Conservation (phyloP, 1,284 basidiomycete species). For the Irpex lacteus region DNA sequence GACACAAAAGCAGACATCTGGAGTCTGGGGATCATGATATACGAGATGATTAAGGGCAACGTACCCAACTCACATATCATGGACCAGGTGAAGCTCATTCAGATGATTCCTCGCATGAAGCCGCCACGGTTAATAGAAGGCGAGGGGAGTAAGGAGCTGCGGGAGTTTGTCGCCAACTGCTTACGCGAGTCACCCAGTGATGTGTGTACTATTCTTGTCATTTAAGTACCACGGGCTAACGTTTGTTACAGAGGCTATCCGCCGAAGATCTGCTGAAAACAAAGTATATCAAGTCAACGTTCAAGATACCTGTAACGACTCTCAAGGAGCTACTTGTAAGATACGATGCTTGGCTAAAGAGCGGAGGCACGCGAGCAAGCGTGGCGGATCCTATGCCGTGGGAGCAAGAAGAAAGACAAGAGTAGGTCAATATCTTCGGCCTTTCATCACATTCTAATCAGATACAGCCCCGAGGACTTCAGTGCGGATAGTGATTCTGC, state of each 20-base stretch:
- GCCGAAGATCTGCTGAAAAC: constrained; percentile 89
- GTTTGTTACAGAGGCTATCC: constrained; percentile 61
- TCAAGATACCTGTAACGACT: constrained; percentile 67
- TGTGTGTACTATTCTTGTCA: constrained; percentile 42
- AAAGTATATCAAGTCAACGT: constrained; percentile 88
- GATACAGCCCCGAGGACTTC: neutral
- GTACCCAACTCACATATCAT: constrained; percentile 84
- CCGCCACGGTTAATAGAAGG: constrained; percentile 80
- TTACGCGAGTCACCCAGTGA: constrained; percentile 81
- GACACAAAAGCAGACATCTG: constrained; percentile 97
- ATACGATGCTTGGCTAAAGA: constrained; percentile 76
- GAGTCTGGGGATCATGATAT: constrained; percentile 94
- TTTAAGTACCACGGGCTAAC: constrained; percentile 12
- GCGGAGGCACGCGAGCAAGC: constrained; percentile 78
- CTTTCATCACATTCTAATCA: neutral
- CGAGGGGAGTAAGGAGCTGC: constrained; percentile 81
- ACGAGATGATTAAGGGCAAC: constrained; percentile 93
- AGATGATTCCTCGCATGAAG: constrained; percentile 86
- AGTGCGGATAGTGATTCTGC: constrained; percentile 37
- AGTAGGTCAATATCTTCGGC: constrained; percentile 33
- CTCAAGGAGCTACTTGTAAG: constrained; percentile 85
- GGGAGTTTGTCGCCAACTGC: constrained; percentile 87
- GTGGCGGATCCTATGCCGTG: constrained; percentile 72
- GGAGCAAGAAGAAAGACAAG: constrained; percentile 62
- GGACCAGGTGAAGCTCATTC: constrained; percentile 86